Evolutionary conservation across 2,329 filamentous ascomycete species (phyloP).

Genomic region (Alternaria sp.): DNA sequence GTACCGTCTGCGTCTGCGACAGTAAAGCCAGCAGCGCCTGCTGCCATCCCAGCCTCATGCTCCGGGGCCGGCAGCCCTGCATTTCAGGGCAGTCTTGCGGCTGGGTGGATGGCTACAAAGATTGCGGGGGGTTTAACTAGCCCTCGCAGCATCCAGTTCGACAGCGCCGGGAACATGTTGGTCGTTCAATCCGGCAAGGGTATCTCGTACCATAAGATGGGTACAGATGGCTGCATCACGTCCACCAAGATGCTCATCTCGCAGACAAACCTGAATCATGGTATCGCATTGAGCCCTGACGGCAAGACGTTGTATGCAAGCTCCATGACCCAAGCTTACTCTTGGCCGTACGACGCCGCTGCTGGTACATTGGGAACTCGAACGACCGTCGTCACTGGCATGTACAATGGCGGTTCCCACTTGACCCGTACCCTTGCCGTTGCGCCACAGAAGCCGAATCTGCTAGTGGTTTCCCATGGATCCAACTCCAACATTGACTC

Average conservation of each 20-base stretch:
- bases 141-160: constrained; percentile 46
- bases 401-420: constrained; percentile 62
- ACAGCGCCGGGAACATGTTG: constrained; percentile 46
- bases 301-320: constrained; percentile 64
- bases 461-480: constrained; percentile 71
- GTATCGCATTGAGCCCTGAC: constrained; percentile 58
- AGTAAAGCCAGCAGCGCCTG: constrained; percentile 25
- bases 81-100: constrained; percentile 37
- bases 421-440: constrained; percentile 72
- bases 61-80: constrained; percentile 38
- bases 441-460: constrained; percentile 62
- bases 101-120: constrained; percentile 48
- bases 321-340: constrained; percentile 64
- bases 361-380: constrained; percentile 57
- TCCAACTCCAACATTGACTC: constrained; percentile 69
- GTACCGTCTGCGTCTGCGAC: constrained; percentile 27
- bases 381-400: constrained; percentile 69
- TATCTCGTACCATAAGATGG: constrained; percentile 44
- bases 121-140: constrained; percentile 42
- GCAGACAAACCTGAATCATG: constrained; percentile 58
- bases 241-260: constrained; percentile 46
- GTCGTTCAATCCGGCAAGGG: constrained; percentile 48
- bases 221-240: constrained; percentile 40
- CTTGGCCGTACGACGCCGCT: constrained; percentile 69
- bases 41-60: constrained; percentile 44